phyloP scores from a whole-genome alignment of 805 yeast genomes.

The Suhomyces faveliae region DNA sequence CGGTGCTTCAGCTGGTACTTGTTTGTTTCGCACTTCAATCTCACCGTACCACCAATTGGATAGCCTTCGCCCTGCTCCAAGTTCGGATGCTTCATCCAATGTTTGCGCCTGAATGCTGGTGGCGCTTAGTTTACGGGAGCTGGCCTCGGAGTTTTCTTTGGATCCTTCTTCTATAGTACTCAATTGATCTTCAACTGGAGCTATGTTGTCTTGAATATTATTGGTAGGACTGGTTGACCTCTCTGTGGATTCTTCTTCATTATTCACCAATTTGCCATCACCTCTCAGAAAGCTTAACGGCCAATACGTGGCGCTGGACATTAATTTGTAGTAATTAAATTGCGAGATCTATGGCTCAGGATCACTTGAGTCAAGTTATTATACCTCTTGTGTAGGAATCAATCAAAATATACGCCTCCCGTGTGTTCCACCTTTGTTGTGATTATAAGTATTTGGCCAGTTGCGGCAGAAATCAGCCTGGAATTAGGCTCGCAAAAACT shows the following conservation, averaged over 20 bases:
- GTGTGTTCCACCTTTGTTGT: not conserved
- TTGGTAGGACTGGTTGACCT: not conserved
- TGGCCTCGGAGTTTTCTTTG: constrained; percentile 11
- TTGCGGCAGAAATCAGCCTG: not conserved
- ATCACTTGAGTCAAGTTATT: not conserved
- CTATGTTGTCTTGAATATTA: not conserved
- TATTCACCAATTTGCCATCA: not conserved
- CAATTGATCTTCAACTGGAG: not conserved
- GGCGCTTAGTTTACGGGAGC: not conserved
- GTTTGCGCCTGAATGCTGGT: not conserved
- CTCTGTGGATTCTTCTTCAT: not conserved
- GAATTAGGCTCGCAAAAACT: not conserved
- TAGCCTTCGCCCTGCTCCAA: not conserved
- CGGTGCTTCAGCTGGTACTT: not conserved
- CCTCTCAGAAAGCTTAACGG: constrained; percentile 4
- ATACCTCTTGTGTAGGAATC: not conserved
- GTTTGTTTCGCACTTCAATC: not conserved
- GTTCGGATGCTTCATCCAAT: not conserved
- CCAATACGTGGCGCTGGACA: constrained; percentile 4
- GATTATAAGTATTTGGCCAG: too few species aligned
- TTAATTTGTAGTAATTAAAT: too few species aligned
- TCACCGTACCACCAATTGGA: not conserved
- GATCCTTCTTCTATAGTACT: constrained; percentile 9
- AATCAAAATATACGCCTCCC: not conserved
- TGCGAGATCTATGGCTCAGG: not conserved